These are phyloP conservation scores for Lizonia empirigonia DNA, from an alignment of 2,329 filamentous ascomycete genomes.

Conservation along the genomic window DNA sequence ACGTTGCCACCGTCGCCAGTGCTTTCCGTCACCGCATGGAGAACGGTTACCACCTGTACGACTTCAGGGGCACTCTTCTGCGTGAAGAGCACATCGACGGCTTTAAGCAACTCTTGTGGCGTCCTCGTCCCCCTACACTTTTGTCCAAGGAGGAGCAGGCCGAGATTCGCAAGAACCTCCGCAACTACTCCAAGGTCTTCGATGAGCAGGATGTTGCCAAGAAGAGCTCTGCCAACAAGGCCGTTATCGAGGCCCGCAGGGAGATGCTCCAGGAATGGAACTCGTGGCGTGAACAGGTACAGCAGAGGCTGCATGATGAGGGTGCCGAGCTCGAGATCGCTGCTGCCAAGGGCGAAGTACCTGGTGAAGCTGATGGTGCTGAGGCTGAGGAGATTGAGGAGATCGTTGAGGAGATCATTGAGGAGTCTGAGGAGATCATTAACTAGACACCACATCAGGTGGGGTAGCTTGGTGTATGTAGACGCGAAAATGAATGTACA, in stretches of 20 bases:
- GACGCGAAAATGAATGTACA: conserved; percentile 6
- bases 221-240: conserved; percentile 90
- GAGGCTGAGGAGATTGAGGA: conserved; percentile 66
- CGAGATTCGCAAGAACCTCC: conserved; percentile 95
- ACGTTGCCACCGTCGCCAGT: conserved; percentile 89
- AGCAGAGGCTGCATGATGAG: conserved; percentile 66
- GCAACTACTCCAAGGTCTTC: conserved; percentile 93
- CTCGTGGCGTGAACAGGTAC: conserved; percentile 77
- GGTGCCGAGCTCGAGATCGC: conserved; percentile 63
- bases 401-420: conserved; percentile 87
- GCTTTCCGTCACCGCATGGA: conserved; percentile 98
- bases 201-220: conserved; percentile 95
- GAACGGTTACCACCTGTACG: conserved; percentile 98
- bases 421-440: conserved; percentile 83
- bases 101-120: conserved; percentile 98
- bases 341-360: conserved; percentile 54
- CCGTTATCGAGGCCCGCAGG: conserved; percentile 87
- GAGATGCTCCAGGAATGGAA: conserved; percentile 86
- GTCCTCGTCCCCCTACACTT: conserved; percentile 87
- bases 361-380: conserved; percentile 53
- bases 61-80: conserved; percentile 88
- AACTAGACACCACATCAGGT: conserved; percentile 19
- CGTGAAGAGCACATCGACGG: conserved; percentile 92
- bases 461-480: conserved; percentile 2
- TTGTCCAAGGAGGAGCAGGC: conserved; percentile 97